phyloP scores from a whole-genome alignment of 2,329 filamentous ascomycete genomes.

The Ophioceras dolichostomum region DNA sequence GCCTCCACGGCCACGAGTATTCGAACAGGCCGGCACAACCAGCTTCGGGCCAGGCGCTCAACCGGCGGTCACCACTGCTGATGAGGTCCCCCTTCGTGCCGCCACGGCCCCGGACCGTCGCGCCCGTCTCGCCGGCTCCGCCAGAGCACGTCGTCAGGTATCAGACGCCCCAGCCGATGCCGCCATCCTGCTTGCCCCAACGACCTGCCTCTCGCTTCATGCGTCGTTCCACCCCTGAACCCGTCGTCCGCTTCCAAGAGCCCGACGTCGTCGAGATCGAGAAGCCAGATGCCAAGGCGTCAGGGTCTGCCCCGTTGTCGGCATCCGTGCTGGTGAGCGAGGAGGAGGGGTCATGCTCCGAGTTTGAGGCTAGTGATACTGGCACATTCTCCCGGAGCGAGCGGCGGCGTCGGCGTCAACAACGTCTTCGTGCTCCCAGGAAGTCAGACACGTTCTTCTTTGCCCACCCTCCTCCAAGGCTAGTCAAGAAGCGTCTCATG shows the following conservation, averaged over 20 bases:
- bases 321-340: conserved; percentile 26
- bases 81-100: conserved; percentile 27
- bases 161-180: not conserved
- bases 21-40: conserved; percentile 25
- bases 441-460: conserved; percentile 53
- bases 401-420: not conserved
- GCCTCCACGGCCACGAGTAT: conserved; percentile 49
- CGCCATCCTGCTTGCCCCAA: not conserved
- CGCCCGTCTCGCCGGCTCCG: too few species aligned
- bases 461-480: conserved; percentile 52
- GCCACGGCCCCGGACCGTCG: conserved; percentile 3
- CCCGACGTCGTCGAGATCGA: conserved; percentile 15
- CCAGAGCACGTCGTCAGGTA: conserved; percentile 3
- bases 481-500: conserved; percentile 51
- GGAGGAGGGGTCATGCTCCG: conserved; percentile 33
- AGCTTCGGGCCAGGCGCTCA: conserved; percentile 17
- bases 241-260: conserved; percentile 34
- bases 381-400: conserved; percentile 1
- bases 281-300: conserved; percentile 6
- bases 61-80: conserved; percentile 26
- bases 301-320: conserved; percentile 7
- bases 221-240: conserved; percentile 4
- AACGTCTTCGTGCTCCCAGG: conserved; percentile 17
- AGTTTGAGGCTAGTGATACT: conserved; percentile 32
- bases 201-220: not conserved